phyloP scores from a whole-genome alignment of 2,329 filamentous ascomycete genomes.

The Hypoxylon sp. region DNA sequence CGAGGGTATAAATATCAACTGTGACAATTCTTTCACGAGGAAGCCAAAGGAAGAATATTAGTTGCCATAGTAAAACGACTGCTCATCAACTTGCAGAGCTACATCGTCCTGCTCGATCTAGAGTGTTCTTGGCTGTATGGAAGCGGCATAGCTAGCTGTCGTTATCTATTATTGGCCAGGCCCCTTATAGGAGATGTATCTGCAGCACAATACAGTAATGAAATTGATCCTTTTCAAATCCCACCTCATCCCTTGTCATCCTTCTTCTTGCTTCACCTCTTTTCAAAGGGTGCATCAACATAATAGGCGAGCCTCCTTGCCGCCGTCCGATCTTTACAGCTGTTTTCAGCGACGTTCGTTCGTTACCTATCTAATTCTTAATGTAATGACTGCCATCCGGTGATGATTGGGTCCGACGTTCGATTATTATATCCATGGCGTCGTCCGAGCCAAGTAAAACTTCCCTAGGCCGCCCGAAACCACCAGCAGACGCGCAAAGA shows the following conservation, averaged over 20 bases:
- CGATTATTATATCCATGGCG: conserved; percentile 39
- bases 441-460: conserved; percentile 27
- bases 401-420: conserved; percentile 31
- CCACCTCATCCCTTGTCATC: conserved; percentile 17
- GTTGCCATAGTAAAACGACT: no score
- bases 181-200: conserved; percentile 15
- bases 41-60: no score
- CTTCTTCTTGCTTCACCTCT: background rate
- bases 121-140: conserved; percentile 6
- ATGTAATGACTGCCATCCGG: conserved; percentile 31
- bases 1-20: no score
- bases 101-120: no score
- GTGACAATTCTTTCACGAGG: no score
- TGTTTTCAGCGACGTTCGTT: conserved; percentile 7
- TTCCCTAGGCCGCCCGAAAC: conserved; percentile 28
- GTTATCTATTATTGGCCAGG: conserved; percentile 4
- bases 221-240: conserved; percentile 21
- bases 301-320: conserved; percentile 26
- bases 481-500: conserved; percentile 1
- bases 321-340: conserved; percentile 39
- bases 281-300: no score
- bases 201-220: conserved; percentile 8
- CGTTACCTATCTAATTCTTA: conserved; percentile 16
- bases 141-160: conserved; percentile 10
- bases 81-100: no score